A percentile compares a stretch with the other conserved stretches of the same genome.
These are phyloP conservation scores for Solanum bulbocastanum DNA, from an alignment of 257 asterid genomes.

Conservation along the genomic window DNA sequence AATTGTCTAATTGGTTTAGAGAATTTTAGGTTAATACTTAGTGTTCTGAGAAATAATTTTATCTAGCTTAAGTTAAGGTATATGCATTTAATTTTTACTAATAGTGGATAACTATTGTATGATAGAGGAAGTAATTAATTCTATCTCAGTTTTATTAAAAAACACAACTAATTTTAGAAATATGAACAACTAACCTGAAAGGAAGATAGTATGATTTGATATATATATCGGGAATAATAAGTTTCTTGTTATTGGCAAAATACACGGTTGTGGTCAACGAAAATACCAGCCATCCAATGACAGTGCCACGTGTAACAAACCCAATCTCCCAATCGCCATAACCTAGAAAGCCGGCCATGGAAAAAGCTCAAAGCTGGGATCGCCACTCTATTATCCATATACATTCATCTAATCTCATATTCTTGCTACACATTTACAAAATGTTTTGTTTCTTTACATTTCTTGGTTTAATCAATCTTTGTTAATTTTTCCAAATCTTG, in stretches of 20 bases:
- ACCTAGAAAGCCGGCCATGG: conserved; percentile 22
- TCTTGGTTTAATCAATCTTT: not conserved
- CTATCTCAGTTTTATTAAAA: no score
- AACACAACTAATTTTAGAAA: no score
- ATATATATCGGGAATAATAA: no score
- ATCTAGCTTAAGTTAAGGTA: not conserved
- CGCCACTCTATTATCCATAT: conserved; percentile 12
- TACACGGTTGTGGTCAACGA: not conserved
- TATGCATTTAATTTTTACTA: not conserved
- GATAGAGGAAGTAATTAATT: no score
- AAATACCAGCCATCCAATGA: not conserved
- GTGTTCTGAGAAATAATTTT: not conserved
- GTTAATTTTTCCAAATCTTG: not conserved
- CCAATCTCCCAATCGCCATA: conserved; percentile 3
- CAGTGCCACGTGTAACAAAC: conserved; percentile 17
- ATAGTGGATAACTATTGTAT: no score
- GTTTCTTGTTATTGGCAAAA: not conserved
- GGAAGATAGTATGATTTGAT: no score
- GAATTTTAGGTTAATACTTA: not conserved
- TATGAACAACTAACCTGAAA: no score
- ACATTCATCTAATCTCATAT: not conserved
- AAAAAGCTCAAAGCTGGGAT: conserved; percentile 21
- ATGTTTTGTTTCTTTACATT: not conserved
- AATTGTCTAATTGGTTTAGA: no score
- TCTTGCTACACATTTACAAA: not conserved